A percentile compares a stretch with the other conserved stretches of the same genome.
phyloP scores from a whole-genome alignment of 257 asterid genomes.

The Solanum sitiens region DNA sequence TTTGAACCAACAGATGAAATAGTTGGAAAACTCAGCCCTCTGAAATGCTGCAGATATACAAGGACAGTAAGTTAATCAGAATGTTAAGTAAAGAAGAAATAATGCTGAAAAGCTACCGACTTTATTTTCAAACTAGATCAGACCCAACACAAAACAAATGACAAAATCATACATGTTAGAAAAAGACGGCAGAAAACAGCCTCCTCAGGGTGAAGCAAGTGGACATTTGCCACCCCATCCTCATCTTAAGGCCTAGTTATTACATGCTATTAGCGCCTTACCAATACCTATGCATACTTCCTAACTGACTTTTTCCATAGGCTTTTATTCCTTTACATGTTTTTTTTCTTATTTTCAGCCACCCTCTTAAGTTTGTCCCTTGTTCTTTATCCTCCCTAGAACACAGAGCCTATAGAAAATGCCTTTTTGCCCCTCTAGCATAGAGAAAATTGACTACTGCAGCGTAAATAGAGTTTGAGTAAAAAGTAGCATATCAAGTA shows the following conservation, averaged over 20 bases:
- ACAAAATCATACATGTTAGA: not conserved
- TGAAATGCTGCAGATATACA: conserved; percentile 49
- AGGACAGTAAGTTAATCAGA: not conserved
- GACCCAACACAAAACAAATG: not conserved
- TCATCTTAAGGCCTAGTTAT: not conserved
- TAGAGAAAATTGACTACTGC: not conserved
- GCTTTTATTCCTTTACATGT: not conserved
- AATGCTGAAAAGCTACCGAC: not conserved
- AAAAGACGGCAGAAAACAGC: not conserved
- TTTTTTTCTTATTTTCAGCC: not conserved
- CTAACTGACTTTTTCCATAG: not conserved
- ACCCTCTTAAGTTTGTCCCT: not conserved
- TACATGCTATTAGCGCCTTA: not conserved
- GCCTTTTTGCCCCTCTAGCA: not conserved
- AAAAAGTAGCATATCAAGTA: not conserved
- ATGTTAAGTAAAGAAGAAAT: not conserved
- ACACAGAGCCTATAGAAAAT: not conserved
- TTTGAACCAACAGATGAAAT: conserved; percentile 94
- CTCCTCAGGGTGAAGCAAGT: not conserved
- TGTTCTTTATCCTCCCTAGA: not conserved
- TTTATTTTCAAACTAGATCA: not conserved
- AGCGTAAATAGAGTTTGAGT: not conserved
- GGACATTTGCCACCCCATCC: not conserved
- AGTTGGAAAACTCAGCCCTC: conserved; percentile 94
- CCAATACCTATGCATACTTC: not conserved